Evolutionary conservation across 305 asterid genomes (phyloP).

Genomic region (Fraxinus nigra): DNA sequence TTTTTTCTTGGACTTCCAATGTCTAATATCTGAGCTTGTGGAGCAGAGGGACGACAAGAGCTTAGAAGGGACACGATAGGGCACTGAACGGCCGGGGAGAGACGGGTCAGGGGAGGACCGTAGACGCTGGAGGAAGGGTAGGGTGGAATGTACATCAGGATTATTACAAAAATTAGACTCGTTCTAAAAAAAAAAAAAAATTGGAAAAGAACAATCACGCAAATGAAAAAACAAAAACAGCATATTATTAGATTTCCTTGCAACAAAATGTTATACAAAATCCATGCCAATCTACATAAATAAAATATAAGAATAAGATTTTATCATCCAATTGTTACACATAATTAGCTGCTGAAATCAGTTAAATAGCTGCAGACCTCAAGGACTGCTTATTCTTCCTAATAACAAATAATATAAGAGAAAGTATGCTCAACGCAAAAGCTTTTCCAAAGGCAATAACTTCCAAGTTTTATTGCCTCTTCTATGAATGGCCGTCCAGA

Average conservation of each 20-base stretch:
- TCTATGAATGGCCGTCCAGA: constrained; percentile 29
- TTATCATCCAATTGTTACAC: constrained; percentile 13
- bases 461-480: constrained; percentile 26
- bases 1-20: not conserved
- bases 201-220: not conserved
- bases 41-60: not conserved
- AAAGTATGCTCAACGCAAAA: constrained; percentile 23
- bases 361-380: constrained; percentile 37
- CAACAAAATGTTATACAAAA: constrained; percentile 13
- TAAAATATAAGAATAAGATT: constrained; percentile 28
- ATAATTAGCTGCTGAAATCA: constrained; percentile 3
- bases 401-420: constrained; percentile 23
- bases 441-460: constrained; percentile 22
- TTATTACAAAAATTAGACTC: not conserved
- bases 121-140: not conserved
- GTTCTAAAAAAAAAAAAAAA: too few species aligned
- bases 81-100: not conserved
- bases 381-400: constrained; percentile 49
- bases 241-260: not conserved
- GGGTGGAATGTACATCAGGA: not conserved
- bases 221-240: not conserved
- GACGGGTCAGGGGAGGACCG: not conserved
- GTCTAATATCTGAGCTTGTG: not conserved
- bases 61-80: not conserved
- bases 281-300: constrained; percentile 26